Evolutionary conservation across 1,284 basidiomycete species (phyloP).

Genomic region (Ustilago bromivora): DNA sequence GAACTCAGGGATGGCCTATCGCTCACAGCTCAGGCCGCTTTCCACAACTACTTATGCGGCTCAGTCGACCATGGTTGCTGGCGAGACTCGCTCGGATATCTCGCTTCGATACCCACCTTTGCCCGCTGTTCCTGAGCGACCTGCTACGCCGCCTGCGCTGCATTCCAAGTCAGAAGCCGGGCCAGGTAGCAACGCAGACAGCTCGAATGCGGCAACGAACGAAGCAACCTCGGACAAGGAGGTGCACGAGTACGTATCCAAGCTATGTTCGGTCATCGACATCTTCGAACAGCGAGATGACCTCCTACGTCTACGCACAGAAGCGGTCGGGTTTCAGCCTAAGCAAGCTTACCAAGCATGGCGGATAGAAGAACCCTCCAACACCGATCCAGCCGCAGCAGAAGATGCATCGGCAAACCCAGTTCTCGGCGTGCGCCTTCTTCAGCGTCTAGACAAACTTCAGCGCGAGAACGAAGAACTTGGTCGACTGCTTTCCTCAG

Average conservation of each 20-base stretch:
- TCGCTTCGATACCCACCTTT: constrained; percentile 44
- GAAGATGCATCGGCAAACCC: constrained; percentile 17
- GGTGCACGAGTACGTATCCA: constrained; percentile 21
- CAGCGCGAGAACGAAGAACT: constrained; percentile 52
- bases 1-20: neutral
- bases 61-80: neutral
- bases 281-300: constrained; percentile 44
- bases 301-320: constrained; percentile 44
- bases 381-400: neutral
- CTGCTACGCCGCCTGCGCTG: constrained; percentile 17
- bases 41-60: neutral
- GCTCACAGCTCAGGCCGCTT: neutral
- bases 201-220: neutral
- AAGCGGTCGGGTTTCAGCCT: constrained; percentile 54
- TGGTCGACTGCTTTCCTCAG: constrained; percentile 23
- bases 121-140: constrained; percentile 17
- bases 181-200: neutral
- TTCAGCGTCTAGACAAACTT: constrained; percentile 47
- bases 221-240: neutral
- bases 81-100: constrained; percentile 18
- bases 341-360: constrained; percentile 38
- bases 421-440: constrained; percentile 49
- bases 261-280: constrained; percentile 17
- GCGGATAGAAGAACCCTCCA: constrained; percentile 4
- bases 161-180: neutral